These are phyloP conservation scores for Penicillium ucsense DNA, from an alignment of 495 filamentous ascomycete species.

Conservation along the genomic window DNA sequence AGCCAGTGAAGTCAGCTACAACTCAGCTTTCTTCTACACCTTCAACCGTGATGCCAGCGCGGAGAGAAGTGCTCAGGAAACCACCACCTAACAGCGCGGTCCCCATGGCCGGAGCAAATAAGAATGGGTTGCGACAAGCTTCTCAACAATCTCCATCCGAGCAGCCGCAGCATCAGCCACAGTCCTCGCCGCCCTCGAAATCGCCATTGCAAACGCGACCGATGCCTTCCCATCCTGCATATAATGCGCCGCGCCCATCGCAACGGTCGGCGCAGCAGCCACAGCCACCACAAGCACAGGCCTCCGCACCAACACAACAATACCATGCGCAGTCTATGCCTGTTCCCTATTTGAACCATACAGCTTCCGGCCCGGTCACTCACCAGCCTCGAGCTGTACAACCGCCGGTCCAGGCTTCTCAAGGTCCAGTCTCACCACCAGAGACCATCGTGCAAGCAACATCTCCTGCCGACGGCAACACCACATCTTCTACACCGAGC, in stretches of 20 bases:
- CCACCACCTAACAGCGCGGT: background rate
- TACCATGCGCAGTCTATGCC: background rate
- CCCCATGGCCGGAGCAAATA: background rate
- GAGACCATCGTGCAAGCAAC: background rate
- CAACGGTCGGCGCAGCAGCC: too few species aligned
- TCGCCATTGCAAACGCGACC: background rate
- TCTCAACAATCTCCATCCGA: background rate
- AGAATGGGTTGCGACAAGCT: constrained; percentile 3
- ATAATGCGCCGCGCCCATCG: background rate
- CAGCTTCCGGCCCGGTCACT: background rate
- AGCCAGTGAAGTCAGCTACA: too few species aligned
- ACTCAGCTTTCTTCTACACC: constrained; percentile 3
- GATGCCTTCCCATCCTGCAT: background rate
- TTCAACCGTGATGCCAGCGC: constrained; percentile 6
- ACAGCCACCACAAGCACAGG: background rate
- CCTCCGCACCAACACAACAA: background rate
- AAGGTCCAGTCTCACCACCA: background rate
- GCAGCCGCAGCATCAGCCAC: background rate
- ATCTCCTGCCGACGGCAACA: background rate
- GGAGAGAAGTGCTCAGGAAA: constrained; percentile 4
- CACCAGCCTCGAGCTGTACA: background rate
- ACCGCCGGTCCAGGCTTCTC: background rate
- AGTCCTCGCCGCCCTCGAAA: constrained; percentile 3
- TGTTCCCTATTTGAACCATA: background rate
- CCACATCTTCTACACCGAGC: background rate